Conservation (phyloP, 2,329 filamentous ascomycete species). For the Cercospora sojina region DNA sequence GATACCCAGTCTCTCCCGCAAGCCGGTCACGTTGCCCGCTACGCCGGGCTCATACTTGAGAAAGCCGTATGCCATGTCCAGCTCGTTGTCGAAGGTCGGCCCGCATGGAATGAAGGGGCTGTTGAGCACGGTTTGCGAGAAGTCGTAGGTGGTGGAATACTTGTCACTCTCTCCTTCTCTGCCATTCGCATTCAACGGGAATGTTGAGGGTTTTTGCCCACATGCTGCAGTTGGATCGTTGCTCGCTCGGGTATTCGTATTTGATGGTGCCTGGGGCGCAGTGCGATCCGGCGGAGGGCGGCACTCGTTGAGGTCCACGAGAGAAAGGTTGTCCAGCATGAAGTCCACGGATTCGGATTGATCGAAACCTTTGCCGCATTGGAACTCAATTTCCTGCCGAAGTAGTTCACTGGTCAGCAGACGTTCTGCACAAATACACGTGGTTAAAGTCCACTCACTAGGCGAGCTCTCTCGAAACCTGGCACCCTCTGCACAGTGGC, state of each 20-base stretch:
- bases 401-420: neutral
- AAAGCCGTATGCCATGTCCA: neutral
- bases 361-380: neutral
- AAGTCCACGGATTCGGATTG: neutral
- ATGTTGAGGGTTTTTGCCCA: neutral
- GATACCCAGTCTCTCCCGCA: neutral
- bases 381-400: neutral
- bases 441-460: neutral
- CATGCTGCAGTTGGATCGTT: neutral
- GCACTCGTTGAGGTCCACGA: conserved; percentile 1
- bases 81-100: neutral
- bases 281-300: neutral
- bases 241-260: neutral
- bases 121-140: neutral
- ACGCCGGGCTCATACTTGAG: neutral
- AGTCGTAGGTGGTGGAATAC: neutral
- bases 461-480: neutral
- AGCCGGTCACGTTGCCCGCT: neutral
- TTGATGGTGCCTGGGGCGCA: neutral
- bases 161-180: neutral
- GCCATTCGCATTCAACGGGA: neutral
- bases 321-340: neutral
- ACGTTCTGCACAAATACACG: neutral
- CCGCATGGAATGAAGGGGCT: conserved; percentile 1
- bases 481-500: neutral